Evolutionary conservation across 495 filamentous ascomycete genomes (phyloP), one percentile per base, ranked within the genome.

Genomic region (Penicillium angulare): DNA sequence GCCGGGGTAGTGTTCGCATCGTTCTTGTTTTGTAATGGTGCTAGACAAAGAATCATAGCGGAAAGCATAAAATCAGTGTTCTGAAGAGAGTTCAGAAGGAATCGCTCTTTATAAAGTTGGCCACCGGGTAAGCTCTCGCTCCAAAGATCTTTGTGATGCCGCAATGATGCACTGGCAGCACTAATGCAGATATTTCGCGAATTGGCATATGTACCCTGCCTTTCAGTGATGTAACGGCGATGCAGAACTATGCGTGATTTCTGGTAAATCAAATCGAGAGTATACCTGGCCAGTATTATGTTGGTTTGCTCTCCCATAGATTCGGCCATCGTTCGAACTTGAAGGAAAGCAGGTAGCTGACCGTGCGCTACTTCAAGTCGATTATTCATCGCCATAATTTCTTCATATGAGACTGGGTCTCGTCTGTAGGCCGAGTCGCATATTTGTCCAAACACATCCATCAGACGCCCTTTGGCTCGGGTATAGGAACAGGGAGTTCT

Each of bases 1-100:
- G 57, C 23, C 8, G 43, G 49, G 10, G 49, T 20, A 5, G 38
- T 26, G 22, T 42, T 32, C 1, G 36, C 55, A 16, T 41, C 45
- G 6, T 62, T 49, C 12, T 54, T 50, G 8, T 64, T 58, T 24
- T 67, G 66, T 0, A 64, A 66, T 4, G 96, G 73, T 53, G 95
- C 90, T 24, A 96, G 73, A 55, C 85, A 86, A 16, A 97, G 78
- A 48, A 96, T 83, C 89, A 96, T 96, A 2, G 89, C 87, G 1
- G 89, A 90, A 15, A 95, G 83, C 12, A 96, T 70, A 57, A 92
- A 95, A 57, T 97, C 92, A 20, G 81, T 76, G 40, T 84, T 87
- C 15, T 89, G 89, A 3, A 95, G 78, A 0, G 87, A 87, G 15
- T 82, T 89, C 43, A 92, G 82, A 64, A 86, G 88, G 77, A 80